Conservation (phyloP, 2,329 filamentous ascomycete genomes). For the Scedosporium apiospermum region DNA sequence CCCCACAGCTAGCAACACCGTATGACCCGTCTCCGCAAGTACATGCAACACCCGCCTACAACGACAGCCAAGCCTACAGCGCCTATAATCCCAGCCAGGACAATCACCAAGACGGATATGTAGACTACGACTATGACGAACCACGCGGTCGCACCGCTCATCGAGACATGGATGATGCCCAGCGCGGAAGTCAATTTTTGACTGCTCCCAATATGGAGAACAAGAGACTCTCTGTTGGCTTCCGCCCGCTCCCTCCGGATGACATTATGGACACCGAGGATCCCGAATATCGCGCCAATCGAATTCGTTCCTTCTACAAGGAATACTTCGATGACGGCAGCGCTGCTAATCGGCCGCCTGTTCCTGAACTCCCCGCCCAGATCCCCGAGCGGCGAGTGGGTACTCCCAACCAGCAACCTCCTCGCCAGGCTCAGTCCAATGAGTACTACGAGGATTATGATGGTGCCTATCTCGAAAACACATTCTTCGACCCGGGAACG, state of each 20-base stretch:
- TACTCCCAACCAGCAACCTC: not conserved
- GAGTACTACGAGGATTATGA: conserved; percentile 71
- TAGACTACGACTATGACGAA: conserved; percentile 17
- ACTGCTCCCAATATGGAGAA: conserved; percentile 45
- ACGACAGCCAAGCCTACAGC: conserved; percentile 9
- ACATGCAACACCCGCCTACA: conserved; percentile 5
- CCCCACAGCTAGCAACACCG: conserved; percentile 5
- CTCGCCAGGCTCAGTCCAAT: conserved; percentile 8
- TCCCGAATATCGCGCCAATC: conserved; percentile 87
- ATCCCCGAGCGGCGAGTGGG: not conserved
- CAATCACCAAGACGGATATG: conserved; percentile 10
- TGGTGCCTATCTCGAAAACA: conserved; percentile 58
- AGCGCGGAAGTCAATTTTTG: conserved; percentile 27
- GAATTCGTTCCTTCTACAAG: conserved; percentile 98
- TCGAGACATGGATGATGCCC: conserved; percentile 14
- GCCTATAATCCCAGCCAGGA: conserved; percentile 13
- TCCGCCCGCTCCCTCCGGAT: conserved; percentile 81
- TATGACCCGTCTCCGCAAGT: not conserved
- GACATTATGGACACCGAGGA: conserved; percentile 74
- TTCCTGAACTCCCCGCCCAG: conserved; percentile 17
- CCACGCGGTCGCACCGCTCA: conserved; percentile 26
- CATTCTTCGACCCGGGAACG: conserved; percentile 57
- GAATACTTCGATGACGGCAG: conserved; percentile 88
- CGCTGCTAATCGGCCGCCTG: conserved; percentile 25
- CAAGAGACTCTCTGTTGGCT: conserved; percentile 56